Conservation (phyloP, 2,329 filamentous ascomycete species). For the Fusarium nelsonii region DNA sequence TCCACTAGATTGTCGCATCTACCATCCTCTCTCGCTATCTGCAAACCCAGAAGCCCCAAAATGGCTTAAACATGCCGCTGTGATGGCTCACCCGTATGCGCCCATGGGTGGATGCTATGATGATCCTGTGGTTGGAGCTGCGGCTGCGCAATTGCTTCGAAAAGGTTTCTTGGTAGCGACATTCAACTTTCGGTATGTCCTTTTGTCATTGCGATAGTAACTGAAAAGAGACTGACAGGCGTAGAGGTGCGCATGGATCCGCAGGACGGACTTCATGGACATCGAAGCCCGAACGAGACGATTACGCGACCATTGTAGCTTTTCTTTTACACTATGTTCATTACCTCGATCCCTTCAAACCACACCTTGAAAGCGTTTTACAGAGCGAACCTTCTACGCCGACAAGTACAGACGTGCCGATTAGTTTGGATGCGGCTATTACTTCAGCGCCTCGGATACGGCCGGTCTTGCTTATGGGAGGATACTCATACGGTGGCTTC, state of each 20-base stretch:
- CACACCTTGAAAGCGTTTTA: constrained; percentile 12
- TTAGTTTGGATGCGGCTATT: neutral
- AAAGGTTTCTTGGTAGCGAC: constrained; percentile 82
- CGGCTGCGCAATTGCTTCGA: constrained; percentile 73
- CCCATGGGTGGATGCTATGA: constrained; percentile 88
- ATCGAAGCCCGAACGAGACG: constrained; percentile 80
- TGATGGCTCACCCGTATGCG: constrained; percentile 92
- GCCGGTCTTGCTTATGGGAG: constrained; percentile 71
- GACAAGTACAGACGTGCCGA: neutral
- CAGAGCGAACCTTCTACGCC: constrained; percentile 19
- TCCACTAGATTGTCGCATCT: constrained; percentile 83
- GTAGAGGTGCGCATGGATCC: constrained; percentile 80
- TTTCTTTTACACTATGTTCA: constrained; percentile 82
- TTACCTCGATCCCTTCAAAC: constrained; percentile 61
- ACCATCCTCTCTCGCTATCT: constrained; percentile 71
- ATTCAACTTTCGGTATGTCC: constrained; percentile 88
- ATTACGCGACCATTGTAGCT: constrained; percentile 86
- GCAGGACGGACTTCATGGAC: constrained; percentile 89
- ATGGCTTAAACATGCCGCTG: constrained; percentile 65
- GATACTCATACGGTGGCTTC: constrained; percentile 93
- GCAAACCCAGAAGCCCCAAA: constrained; percentile 49
- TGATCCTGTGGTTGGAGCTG: constrained; percentile 79
- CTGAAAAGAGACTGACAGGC: constrained; percentile 20
- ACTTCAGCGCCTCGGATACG: constrained; percentile 8
- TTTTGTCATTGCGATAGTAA: too few species aligned